A percentile compares a stretch with the other conserved stretches of the same genome.
phyloP scores from a whole-genome alignment of 805 yeast genomes.

The Metschnikowia hibisci region DNA sequence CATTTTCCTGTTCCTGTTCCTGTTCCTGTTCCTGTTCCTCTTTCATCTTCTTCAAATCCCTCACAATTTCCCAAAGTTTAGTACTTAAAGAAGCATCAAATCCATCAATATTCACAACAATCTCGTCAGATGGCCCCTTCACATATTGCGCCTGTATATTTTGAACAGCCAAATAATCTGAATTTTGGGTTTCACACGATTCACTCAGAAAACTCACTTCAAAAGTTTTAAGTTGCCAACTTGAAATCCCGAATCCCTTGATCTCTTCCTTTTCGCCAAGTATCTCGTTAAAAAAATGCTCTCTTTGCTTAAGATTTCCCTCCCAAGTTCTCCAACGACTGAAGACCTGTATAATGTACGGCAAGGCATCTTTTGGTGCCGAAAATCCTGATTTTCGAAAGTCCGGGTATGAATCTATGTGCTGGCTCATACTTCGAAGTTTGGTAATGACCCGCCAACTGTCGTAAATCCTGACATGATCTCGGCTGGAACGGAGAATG shows the following conservation, averaged over 20 bases:
- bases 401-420: constrained; percentile 48
- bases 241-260: background rate
- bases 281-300: constrained; percentile 45
- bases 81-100: constrained; percentile 8
- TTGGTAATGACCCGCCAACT: constrained; percentile 86
- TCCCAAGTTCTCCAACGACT: constrained; percentile 93
- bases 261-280: constrained; percentile 7
- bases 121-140: background rate
- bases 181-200: background rate
- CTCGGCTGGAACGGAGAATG: constrained; percentile 62
- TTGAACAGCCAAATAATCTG: constrained; percentile 2
- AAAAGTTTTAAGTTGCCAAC: background rate
- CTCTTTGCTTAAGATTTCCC: constrained; percentile 55
- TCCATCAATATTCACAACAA: constrained; percentile 8
- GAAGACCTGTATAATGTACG: constrained; percentile 55
- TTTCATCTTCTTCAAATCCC: background rate
- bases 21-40: background rate
- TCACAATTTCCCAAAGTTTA: constrained; percentile 1
- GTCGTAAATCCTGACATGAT: constrained; percentile 75
- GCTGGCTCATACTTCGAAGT: constrained; percentile 64
- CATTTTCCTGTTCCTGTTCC: background rate
- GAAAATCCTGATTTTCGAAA: constrained; percentile 27
- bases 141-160: constrained; percentile 2
- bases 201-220: constrained; percentile 4
- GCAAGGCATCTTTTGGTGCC: constrained; percentile 50